A percentile compares a stretch with the other conserved stretches of the same genome.
Evolutionary conservation across 805 yeast species (phyloP).

Genomic region (Priceomyces melissophilus): DNA sequence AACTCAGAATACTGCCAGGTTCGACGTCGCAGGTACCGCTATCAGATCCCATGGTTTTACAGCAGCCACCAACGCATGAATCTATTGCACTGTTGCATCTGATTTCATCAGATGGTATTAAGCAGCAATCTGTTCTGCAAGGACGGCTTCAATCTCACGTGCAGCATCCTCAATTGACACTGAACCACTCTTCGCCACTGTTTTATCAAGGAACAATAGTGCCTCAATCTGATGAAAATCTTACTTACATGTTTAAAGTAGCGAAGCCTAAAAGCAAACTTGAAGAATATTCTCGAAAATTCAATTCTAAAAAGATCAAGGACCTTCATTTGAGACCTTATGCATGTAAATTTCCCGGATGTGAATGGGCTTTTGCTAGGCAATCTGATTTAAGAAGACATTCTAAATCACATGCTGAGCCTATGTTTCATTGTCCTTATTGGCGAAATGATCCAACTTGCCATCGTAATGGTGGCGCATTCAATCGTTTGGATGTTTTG

Average conservation of each 20-base stretch:
- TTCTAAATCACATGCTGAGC: constrained; percentile 60
- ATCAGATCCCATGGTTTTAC: neutral
- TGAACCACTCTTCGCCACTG: no score
- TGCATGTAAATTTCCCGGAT: constrained; percentile 39
- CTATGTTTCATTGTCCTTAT: constrained; percentile 69
- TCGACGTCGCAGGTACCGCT: neutral
- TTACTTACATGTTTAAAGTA: constrained; percentile 7
- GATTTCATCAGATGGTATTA: no score
- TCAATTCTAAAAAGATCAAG: constrained; percentile 7
- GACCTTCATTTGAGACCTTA: constrained; percentile 27
- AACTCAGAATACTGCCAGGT: neutral
- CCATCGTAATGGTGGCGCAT: constrained; percentile 74
- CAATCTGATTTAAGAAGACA: constrained; percentile 70
- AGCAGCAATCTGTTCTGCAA: no score
- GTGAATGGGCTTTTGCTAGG: constrained; percentile 70
- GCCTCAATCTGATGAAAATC: constrained; percentile 3
- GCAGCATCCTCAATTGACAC: neutral
- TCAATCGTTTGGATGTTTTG: constrained; percentile 69
- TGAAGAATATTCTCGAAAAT: constrained; percentile 8
- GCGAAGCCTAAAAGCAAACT: constrained; percentile 11
- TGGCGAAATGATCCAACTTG: constrained; percentile 68
- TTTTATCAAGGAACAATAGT: neutral
- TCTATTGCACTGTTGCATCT: neutral
- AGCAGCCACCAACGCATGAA: neutral
- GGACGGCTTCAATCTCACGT: neutral